Percentiles rank a stretch among this genome's conserved stretches.
Conservation (phyloP, 2,329 filamentous ascomycete species). For the Plenodomus tracheiphilus region DNA sequence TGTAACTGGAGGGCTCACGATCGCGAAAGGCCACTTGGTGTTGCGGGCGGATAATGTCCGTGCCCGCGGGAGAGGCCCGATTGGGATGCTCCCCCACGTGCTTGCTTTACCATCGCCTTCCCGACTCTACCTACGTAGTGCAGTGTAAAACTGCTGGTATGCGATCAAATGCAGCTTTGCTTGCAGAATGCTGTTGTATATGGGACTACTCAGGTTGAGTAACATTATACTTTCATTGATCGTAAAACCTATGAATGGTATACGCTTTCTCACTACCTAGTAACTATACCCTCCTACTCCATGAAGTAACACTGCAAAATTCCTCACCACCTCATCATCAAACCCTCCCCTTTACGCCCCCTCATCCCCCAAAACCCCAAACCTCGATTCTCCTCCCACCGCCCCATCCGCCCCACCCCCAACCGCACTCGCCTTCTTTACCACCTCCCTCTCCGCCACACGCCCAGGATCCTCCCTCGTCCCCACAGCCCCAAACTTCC, state of each 20-base stretch:
- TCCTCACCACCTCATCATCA: too few species aligned
- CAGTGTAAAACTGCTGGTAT: too few species aligned
- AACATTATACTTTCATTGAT: too few species aligned
- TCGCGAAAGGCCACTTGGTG: conserved; percentile 43
- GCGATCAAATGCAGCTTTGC: too few species aligned
- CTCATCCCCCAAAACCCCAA: conserved; percentile 10
- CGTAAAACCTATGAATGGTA: neutral
- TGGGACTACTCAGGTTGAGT: too few species aligned
- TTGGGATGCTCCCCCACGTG: conserved; percentile 21
- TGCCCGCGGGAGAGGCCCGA: conserved; percentile 25
- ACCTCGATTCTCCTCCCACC: neutral
- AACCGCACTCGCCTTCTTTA: conserved; percentile 22
- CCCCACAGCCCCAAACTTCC: conserved; percentile 52
- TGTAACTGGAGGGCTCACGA: conserved; percentile 1
- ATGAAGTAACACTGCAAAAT: too few species aligned
- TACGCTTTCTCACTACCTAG: neutral
- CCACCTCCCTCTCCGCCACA: conserved; percentile 47
- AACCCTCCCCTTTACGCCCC: conserved; percentile 11
- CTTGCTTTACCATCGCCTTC: too few species aligned
- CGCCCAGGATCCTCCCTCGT: conserved; percentile 59
- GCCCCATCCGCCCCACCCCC: neutral
- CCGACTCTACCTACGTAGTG: too few species aligned
- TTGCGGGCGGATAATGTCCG: conserved; percentile 27
- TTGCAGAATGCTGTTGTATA: too few species aligned
- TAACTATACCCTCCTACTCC: too few species aligned